These are phyloP conservation scores for Cladosporium sp. DNA, from an alignment of 2,329 filamentous ascomycete species.

Conservation along the genomic window DNA sequence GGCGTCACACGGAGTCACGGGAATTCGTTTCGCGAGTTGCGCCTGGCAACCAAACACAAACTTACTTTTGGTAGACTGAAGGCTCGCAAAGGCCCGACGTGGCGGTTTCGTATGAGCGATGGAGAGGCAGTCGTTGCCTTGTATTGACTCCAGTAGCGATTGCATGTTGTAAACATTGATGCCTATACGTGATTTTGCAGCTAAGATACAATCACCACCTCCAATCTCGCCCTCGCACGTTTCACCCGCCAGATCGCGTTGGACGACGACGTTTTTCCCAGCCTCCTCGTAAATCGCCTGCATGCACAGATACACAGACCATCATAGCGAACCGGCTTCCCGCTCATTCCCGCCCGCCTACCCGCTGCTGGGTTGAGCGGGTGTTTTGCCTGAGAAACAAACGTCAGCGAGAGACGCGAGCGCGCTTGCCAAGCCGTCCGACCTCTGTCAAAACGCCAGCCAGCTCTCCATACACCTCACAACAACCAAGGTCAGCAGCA, in stretches of 20 bases:
- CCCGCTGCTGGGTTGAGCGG: no score
- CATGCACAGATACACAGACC: no score
- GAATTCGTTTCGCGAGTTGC: neutral
- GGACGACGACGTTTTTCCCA: neutral
- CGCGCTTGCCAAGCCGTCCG: conserved; percentile 4
- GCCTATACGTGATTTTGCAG: no score
- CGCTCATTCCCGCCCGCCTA: neutral
- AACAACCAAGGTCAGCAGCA: conserved; percentile 9
- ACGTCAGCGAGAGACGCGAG: conserved; percentile 8
- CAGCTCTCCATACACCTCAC: conserved; percentile 8
- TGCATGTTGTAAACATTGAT: no score
- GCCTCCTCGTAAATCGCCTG: neutral
- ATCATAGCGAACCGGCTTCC: neutral
- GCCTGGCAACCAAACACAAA: neutral
- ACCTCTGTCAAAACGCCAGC: conserved; percentile 1
- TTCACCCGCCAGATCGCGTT: neutral
- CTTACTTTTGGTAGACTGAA: neutral
- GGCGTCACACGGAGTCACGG: no score
- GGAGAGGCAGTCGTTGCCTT: no score
- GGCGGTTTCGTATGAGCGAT: neutral
- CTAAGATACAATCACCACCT: neutral
- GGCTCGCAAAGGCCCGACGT: neutral
- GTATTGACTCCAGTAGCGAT: no score
- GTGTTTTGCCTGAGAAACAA: neutral
- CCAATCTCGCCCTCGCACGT: neutral